phyloP scores from a whole-genome alignment of 441 rosid species.

The Flueggea neowawraea region DNA sequence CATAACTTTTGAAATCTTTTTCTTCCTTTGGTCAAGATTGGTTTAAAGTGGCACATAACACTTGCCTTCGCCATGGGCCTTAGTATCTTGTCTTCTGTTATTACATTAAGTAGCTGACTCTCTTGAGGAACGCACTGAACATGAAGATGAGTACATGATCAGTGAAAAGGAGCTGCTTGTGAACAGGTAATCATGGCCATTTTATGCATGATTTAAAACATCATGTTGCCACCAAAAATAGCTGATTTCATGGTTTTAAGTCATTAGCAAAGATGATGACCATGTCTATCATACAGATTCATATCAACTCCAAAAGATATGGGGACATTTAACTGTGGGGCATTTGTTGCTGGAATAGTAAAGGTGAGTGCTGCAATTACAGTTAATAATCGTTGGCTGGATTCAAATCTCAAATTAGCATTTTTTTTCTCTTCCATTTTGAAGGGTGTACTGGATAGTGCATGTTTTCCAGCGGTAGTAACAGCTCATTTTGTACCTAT shows the following conservation, averaged over 20 bases:
- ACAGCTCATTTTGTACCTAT: conserved; percentile 99
- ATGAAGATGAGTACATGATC: conserved; percentile 99
- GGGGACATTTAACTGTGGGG: conserved; percentile 97
- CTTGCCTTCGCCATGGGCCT: no score
- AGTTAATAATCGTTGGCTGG: conserved; percentile 2
- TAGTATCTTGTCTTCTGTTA: conserved; percentile 4
- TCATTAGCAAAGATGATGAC: conserved; percentile 12
- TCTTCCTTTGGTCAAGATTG: no score
- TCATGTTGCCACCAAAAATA: conserved; percentile 1
- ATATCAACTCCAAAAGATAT: conserved; percentile 97
- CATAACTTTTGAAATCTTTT: background rate
- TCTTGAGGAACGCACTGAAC: conserved; percentile 99
- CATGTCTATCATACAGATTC: conserved; percentile 44
- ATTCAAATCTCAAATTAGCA: conserved; percentile 15
- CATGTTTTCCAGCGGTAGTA: conserved; percentile 95
- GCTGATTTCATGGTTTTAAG: conserved; percentile 1
- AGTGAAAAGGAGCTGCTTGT: conserved; percentile 98
- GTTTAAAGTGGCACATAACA: no score
- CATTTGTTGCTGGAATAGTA: conserved; percentile 97
- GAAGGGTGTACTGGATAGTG: conserved; percentile 90
- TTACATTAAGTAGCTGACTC: conserved; percentile 86
- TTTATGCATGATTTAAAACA: conserved; percentile 4
- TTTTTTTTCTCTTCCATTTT: conserved; percentile 10
- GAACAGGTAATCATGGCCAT: conserved; percentile 49
- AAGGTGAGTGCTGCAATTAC: conserved; percentile 44